Conservation (phyloP, 768 basidiomycete species). For the Lactarius deliciosus region DNA sequence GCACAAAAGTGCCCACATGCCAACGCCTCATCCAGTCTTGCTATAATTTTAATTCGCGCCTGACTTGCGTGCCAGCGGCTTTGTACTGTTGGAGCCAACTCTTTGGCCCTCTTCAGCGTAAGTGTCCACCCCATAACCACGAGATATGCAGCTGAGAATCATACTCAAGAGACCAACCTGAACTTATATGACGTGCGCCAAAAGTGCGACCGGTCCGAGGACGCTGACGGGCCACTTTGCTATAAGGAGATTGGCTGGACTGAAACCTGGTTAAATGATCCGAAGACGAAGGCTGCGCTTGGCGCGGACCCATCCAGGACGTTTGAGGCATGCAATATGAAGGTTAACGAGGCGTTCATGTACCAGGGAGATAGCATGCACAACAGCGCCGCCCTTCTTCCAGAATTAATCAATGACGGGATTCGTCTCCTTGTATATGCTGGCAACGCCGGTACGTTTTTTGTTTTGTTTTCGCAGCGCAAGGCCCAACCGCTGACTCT, state of each 20-base stretch:
- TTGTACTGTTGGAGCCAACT: conserved; percentile 81
- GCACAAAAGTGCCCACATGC: conserved; percentile 51
- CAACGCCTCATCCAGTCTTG: conserved; percentile 52
- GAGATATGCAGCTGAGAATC: not conserved
- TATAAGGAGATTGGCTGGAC: conserved; percentile 84
- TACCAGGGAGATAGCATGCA: conserved; percentile 86
- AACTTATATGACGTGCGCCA: conserved; percentile 90
- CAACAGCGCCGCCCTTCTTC: conserved; percentile 75
- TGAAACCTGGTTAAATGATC: conserved; percentile 83
- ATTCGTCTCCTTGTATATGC: conserved; percentile 87
- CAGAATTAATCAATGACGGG: conserved; percentile 78
- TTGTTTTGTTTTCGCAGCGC: not conserved
- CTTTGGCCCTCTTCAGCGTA: conserved; percentile 68
- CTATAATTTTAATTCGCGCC: conserved; percentile 45
- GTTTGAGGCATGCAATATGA: conserved; percentile 74
- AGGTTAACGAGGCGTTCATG: conserved; percentile 78
- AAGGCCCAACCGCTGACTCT: not conserved
- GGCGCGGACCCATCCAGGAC: conserved; percentile 61
- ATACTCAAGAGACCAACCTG: conserved; percentile 56
- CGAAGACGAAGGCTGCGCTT: conserved; percentile 72
- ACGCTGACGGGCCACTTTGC: conserved; percentile 61
- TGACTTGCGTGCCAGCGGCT: conserved; percentile 55
- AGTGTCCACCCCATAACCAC: conserved; percentile 32
- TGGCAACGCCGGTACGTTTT: conserved; percentile 61
- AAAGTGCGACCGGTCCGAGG: conserved; percentile 67